These are phyloP conservation scores for Cyclocybe cylindracea DNA, from an alignment of 768 basidiomycete genomes.

Conservation along the genomic window DNA sequence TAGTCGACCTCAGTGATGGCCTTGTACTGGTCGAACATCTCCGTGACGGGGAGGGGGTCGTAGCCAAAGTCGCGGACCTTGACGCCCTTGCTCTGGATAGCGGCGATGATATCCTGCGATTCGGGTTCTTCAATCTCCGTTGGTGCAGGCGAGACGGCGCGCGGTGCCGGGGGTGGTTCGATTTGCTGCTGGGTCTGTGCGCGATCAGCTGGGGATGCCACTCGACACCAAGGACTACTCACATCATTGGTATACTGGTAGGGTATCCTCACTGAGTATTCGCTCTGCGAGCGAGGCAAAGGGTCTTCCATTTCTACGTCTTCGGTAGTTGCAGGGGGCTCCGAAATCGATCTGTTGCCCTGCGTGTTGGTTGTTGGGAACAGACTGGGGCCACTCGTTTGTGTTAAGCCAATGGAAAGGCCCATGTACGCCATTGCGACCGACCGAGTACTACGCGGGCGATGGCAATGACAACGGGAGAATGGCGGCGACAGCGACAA, in stretches of 20 bases:
- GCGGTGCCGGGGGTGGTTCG: background rate
- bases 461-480: too few relatives aligned
- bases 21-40: conserved; percentile 39
- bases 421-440: too few relatives aligned
- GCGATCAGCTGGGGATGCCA: background rate
- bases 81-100: conserved; percentile 30
- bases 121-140: conserved; percentile 40
- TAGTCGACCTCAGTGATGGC: conserved; percentile 42
- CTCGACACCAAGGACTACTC: too few relatives aligned
- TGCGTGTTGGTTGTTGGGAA: too few relatives aligned
- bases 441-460: too few relatives aligned
- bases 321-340: background rate
- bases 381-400: too few relatives aligned
- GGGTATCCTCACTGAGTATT: background rate
- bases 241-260: too few relatives aligned
- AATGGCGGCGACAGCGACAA: too few relatives aligned
- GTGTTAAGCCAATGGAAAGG: too few relatives aligned
- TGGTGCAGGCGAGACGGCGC: conserved; percentile 29
- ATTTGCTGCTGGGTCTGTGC: background rate
- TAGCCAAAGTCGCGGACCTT: conserved; percentile 45
- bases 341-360: background rate
- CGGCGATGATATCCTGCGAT: conserved; percentile 30
- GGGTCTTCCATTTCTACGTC: conserved; percentile 4
- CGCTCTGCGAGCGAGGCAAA: background rate
- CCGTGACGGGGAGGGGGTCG: conserved; percentile 17